Conservation (phyloP, 768 basidiomycete species). For the Suillus subalutaceus region DNA sequence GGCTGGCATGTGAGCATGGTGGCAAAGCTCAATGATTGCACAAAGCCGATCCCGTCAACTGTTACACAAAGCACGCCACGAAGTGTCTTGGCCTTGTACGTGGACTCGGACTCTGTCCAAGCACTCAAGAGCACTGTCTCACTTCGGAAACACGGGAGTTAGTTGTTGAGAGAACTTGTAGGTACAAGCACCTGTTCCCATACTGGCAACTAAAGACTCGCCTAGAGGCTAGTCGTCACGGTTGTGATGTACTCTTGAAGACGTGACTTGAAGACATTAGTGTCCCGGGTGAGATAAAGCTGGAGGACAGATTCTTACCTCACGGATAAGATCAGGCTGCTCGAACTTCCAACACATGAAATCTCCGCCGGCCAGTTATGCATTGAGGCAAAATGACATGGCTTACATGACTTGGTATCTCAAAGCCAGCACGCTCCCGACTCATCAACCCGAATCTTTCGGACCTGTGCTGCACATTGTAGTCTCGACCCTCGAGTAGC, state of each 20-base stretch:
- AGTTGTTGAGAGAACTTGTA: neutral
- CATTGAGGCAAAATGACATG: neutral
- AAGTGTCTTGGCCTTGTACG: neutral
- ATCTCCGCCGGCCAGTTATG: neutral
- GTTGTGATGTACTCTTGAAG: neutral
- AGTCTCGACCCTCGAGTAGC: neutral
- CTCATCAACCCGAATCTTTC: neutral
- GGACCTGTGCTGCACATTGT: neutral
- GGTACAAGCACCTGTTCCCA: neutral
- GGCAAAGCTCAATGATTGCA: neutral
- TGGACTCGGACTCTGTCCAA: neutral
- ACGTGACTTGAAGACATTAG: neutral
- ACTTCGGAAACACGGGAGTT: neutral
- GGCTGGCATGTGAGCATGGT: neutral
- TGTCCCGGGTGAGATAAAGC: neutral
- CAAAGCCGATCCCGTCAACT: neutral
- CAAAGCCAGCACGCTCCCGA: neutral
- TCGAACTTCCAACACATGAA: neutral
- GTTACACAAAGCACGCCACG: neutral
- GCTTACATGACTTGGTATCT: neutral
- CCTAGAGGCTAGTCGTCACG: too few relatives aligned
- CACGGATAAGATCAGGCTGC: neutral
- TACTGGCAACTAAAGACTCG: neutral
- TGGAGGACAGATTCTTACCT: neutral
- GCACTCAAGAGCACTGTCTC: constrained; percentile 1